Evolutionary conservation across 495 filamentous ascomycete genomes (phyloP), one percentile per base, ranked within the genome.

Genomic region (Penicillium antarcticum): DNA sequence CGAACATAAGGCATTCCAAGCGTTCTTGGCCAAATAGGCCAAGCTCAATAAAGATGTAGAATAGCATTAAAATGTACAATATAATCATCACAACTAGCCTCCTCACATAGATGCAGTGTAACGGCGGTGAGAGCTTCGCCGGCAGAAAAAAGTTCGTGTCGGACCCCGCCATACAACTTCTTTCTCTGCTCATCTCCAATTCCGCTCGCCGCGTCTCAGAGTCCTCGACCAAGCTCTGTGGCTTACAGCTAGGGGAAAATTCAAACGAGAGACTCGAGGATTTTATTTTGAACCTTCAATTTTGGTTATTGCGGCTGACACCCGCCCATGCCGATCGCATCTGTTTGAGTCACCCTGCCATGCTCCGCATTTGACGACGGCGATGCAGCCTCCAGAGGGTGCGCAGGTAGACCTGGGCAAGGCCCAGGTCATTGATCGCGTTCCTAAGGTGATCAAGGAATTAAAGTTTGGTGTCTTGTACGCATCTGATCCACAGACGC

Each of bases 391-490:
- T 63, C 63, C 70, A 56, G 72, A 76, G 64, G 71, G 70, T 60
- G 70, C 65, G 46, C 71, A 73, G 62, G 73, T 71, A 48, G 75
- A 78, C 67, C 70, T 80, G 62, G 78, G 82, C 66, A 97, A 97
- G 77, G 83, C 87, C 75, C 91, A 96, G 78, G 85, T 97, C 62
- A 83, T 91, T 37, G 89, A 96, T 69, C 81, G 84, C 55, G 72
- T 87, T 7, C 92, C 92, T 5, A 95, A 95, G 79, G 80, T 89
- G 52, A 95, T 98, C 71, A 91, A 87, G 62, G 85, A 92, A 63
- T 77, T 98, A 60, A 88, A 94, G 62, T 98, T 98, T 66, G 94
- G 94, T 60, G 86, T 97, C 49, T 80, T 92, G 86, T 90, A 73
- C 62, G 87, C 40, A 31, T 24, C 42, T 40, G 43, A 44, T n/a